phyloP scores from a whole-genome alignment of 202 grass and related monocot genomes.

The Setaria viridis region DNA sequence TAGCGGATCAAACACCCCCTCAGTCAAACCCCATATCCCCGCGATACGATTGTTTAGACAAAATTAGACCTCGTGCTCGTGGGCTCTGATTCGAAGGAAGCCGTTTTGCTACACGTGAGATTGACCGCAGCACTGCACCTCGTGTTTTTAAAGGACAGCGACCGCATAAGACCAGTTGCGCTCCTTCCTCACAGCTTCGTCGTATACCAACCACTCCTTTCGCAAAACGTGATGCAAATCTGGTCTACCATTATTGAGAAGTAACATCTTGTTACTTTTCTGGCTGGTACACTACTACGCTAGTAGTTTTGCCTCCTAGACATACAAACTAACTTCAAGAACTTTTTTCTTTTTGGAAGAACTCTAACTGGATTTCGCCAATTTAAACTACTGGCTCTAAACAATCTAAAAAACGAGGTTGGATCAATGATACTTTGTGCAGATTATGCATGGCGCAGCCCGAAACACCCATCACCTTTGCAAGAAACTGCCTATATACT shows the following conservation, averaged over 20 bases:
- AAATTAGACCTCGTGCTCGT: no score
- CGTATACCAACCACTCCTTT: background rate
- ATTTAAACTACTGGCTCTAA: no score
- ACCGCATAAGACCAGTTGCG: background rate
- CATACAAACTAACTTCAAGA: background rate
- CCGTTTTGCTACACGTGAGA: background rate
- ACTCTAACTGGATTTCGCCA: no score
- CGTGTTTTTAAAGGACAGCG: background rate
- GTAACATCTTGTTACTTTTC: background rate
- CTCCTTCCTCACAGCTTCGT: slow-evolving; percentile 19
- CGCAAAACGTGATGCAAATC: background rate
- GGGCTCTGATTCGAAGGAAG: background rate
- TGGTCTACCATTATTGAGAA: background rate
- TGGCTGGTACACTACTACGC: background rate
- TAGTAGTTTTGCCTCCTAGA: no score
- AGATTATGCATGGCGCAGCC: no score
- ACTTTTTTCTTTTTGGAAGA: no score
- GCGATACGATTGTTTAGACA: background rate
- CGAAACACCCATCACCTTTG: no score
- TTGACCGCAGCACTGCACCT: background rate
- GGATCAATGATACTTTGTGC: no score
- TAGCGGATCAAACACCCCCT: no score
- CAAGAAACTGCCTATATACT: no score
- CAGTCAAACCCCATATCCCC: background rate
- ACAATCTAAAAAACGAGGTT: no score